Evolutionary conservation across 1,284 basidiomycete species (phyloP).

Genomic region (Jaminaea rosea): DNA sequence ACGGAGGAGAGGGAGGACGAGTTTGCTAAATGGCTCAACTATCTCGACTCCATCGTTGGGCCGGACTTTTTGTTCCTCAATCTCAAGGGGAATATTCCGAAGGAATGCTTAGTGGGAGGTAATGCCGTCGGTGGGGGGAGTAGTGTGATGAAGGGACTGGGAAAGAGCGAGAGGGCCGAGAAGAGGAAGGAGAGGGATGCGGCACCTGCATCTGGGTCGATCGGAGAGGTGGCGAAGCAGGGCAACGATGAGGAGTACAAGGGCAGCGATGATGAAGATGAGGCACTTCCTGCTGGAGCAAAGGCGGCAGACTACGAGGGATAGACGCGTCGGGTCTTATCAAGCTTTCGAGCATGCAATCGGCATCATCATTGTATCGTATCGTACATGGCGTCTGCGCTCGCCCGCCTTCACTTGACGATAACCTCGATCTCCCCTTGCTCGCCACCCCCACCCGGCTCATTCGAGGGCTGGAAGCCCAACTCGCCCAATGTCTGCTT

Average conservation of each 20-base stretch:
- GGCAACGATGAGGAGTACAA: conserved; percentile 52
- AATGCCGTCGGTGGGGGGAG: too few species aligned
- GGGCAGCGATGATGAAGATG: conserved; percentile 57
- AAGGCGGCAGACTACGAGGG: conserved; percentile 65
- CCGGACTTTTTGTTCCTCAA: conserved; percentile 47
- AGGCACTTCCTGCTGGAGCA: conserved; percentile 48
- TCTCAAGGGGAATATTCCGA: conserved; percentile 47
- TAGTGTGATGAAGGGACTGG: conserved; percentile 57
- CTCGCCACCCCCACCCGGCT: not conserved
- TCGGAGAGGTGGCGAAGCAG: conserved; percentile 36
- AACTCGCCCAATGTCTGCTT: conserved; percentile 31
- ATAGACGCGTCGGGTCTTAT: too few species aligned
- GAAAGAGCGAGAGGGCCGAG: conserved; percentile 60
- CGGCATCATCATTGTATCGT: too few species aligned
- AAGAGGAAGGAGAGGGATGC: conserved; percentile 53
- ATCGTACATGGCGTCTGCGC: too few species aligned
- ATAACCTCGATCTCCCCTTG: not conserved
- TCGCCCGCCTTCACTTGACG: too few species aligned
- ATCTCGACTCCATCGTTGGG: conserved; percentile 34
- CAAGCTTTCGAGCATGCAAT: too few species aligned
- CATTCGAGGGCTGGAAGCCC: not conserved
- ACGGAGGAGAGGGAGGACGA: conserved; percentile 71
- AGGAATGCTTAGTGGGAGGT: conserved; percentile 49
- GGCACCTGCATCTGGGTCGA: conserved; percentile 48
- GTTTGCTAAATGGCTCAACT: conserved; percentile 50